Conservation (phyloP, 106 monocot species). For the Alisma plantagoaquatica region DNA sequence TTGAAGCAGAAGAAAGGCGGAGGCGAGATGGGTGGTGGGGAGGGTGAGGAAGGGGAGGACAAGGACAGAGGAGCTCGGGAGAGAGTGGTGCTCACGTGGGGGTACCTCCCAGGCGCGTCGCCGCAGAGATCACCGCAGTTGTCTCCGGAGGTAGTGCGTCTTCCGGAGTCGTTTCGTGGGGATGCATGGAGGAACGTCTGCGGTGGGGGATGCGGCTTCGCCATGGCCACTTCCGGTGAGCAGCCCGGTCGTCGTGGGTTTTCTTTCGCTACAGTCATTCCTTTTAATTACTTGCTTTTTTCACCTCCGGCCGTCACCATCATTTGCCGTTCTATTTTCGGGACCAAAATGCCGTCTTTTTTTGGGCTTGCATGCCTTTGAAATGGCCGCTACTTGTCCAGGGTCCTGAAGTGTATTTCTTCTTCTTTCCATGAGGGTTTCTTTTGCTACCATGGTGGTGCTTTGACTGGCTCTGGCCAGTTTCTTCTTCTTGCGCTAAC, state of each 20-base stretch:
- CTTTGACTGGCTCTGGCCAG: no score
- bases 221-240: constrained; percentile 71
- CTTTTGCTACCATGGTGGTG: no score
- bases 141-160: constrained; percentile 24
- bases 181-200: constrained; percentile 58
- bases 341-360: no score
- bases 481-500: no score
- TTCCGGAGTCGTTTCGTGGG: constrained; percentile 31
- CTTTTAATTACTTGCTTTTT: background rate
- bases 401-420: background rate
- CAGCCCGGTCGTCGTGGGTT: background rate
- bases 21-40: constrained; percentile 3
- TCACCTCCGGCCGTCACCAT: background rate
- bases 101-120: constrained; percentile 66
- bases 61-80: constrained; percentile 10
- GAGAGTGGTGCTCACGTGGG: constrained; percentile 67
- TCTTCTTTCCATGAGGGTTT: no score
- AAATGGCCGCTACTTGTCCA: background rate
- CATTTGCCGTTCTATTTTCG: no score
- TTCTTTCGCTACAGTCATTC: background rate
- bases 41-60: constrained; percentile 6
- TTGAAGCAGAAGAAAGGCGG: background rate
- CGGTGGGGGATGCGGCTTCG: constrained; percentile 80
- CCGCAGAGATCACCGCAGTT: constrained; percentile 55
- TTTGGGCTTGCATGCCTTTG: background rate